phyloP scores from a whole-genome alignment of 2,329 filamentous ascomycete genomes.

The Fusarium sp. region DNA sequence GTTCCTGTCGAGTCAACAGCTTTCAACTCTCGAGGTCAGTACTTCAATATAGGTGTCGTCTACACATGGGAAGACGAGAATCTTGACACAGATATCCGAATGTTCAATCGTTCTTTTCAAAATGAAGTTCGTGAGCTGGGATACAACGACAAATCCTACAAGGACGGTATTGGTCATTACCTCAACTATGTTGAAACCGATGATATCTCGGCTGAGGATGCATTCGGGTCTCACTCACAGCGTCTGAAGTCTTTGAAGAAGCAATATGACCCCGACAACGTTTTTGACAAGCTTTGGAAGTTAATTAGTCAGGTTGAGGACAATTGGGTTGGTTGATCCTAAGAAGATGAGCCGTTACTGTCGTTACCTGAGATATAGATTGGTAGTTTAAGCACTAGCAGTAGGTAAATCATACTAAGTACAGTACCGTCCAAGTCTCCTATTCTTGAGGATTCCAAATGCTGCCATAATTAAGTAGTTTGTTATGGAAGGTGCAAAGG shows the following conservation, averaged over 20 bases:
- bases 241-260: conserved; percentile 36
- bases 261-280: conserved; percentile 35
- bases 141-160: conserved; percentile 32
- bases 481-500: not conserved
- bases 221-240: conserved; percentile 34
- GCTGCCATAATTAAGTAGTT: not conserved
- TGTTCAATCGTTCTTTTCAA: conserved; percentile 40
- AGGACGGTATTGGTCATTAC: conserved; percentile 37
- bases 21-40: conserved; percentile 43
- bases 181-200: conserved; percentile 35
- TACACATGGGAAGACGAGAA: conserved; percentile 33
- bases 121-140: conserved; percentile 33
- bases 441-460: not conserved
- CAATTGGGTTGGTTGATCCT: conserved; percentile 28
- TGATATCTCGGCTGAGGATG: conserved; percentile 31
- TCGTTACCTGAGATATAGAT: not conserved
- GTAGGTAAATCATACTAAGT: not conserved
- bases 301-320: conserved; percentile 34
- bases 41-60: conserved; percentile 36
- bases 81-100: conserved; percentile 34
- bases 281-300: conserved; percentile 42
- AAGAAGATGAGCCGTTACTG: not conserved
- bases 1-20: conserved; percentile 36
- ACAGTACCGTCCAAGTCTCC: not conserved
- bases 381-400: not conserved